Percentiles rank a stretch among this genome's conserved stretches.
phyloP scores from a whole-genome alignment of 305 asterid species.

The Stenogyne calaminthoides region DNA sequence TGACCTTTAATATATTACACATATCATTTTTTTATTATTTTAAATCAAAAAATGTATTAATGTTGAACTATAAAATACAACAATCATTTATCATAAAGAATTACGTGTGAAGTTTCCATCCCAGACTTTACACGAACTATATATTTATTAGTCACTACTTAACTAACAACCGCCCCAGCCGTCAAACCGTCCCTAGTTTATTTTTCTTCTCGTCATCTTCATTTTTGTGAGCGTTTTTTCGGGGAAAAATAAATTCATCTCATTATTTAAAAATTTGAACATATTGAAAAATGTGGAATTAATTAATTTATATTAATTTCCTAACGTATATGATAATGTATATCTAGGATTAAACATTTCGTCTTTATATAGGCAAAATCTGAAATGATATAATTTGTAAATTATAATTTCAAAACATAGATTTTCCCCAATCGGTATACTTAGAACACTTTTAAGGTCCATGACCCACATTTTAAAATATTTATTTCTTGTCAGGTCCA shows the following conservation, averaged over 20 bases:
- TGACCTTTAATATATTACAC: too few species aligned
- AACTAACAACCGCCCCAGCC: conserved; percentile 42
- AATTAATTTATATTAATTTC: too few species aligned
- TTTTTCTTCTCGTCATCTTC: background rate
- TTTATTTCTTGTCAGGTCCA: background rate
- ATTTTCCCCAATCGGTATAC: background rate
- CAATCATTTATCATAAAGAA: background rate
- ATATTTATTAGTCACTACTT: conserved; percentile 31
- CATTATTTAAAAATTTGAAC: too few species aligned
- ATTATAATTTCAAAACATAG: too few species aligned
- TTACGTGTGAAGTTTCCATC: background rate
- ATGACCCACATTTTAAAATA: background rate
- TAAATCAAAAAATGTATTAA: background rate
- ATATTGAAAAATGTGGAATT: too few species aligned
- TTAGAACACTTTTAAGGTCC: background rate
- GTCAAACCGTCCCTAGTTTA: background rate
- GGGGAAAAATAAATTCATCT: too few species aligned
- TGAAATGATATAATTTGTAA: too few species aligned
- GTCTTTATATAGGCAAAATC: too few species aligned
- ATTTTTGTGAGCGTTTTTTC: too few species aligned
- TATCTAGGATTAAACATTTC: too few species aligned
- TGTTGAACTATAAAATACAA: background rate
- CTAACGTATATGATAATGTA: too few species aligned
- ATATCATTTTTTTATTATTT: background rate
- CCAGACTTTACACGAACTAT: conserved; percentile 19